A percentile compares a stretch with the other conserved stretches of the same genome.
Evolutionary conservation across 768 basidiomycete species (phyloP).

Genomic region (Zangia roseola): DNA sequence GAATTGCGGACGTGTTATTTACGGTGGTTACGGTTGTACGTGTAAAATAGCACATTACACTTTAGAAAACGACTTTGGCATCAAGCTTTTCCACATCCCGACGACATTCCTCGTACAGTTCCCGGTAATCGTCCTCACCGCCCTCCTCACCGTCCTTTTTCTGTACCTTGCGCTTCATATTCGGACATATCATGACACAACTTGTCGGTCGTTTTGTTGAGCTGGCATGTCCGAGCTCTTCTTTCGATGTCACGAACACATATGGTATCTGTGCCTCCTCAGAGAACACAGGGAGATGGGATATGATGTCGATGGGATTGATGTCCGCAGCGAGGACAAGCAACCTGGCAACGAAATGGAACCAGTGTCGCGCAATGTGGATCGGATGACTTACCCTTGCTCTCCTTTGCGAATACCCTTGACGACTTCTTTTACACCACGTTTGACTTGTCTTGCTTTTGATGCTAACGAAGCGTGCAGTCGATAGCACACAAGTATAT

Average conservation of each 20-base stretch:
- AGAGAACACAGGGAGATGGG: slow-evolving; percentile 90
- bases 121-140: slow-evolving; percentile 82
- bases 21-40: not conserved
- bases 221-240: slow-evolving; percentile 93
- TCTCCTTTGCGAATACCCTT: slow-evolving; percentile 98
- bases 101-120: slow-evolving; percentile 82
- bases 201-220: slow-evolving; percentile 98
- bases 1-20: slow-evolving; percentile 8
- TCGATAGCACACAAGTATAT: not conserved
- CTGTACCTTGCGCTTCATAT: slow-evolving; percentile 69
- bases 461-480: slow-evolving; percentile 56
- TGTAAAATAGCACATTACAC: not conserved
- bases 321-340: slow-evolving; percentile 95
- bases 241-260: slow-evolving; percentile 87
- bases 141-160: slow-evolving; percentile 60
- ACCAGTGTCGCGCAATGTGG: not conserved
- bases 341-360: slow-evolving; percentile 47
- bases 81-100: slow-evolving; percentile 84
- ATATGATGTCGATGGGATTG: slow-evolving; percentile 97
- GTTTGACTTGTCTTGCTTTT: slow-evolving; percentile 91
- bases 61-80: slow-evolving; percentile 63
- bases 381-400: slow-evolving; percentile 67
- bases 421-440: slow-evolving; percentile 98
- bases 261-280: slow-evolving; percentile 94
- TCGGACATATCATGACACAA: slow-evolving; percentile 92